Conservation (phyloP, 2,329 filamentous ascomycete genomes). For the Ceratocystis ficicola region DNA sequence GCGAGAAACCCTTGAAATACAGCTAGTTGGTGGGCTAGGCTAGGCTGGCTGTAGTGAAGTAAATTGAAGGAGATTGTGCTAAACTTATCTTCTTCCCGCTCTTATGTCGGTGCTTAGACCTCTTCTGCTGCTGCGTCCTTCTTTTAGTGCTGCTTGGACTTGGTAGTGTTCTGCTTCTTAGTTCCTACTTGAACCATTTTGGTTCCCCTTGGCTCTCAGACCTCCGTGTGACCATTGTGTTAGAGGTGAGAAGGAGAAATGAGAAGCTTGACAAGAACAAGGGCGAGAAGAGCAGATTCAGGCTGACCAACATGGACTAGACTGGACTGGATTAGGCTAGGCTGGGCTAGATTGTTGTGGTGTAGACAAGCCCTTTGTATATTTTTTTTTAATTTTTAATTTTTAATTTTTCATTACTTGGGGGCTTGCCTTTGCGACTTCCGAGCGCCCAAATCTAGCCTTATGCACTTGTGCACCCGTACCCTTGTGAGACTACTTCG, state of each 20-base stretch:
- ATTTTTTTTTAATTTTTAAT: neutral
- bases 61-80: neutral
- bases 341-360: too few relatives aligned
- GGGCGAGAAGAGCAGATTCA: too few relatives aligned
- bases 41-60: neutral
- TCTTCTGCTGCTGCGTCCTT: neutral
- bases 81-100: neutral
- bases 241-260: neutral
- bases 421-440: neutral
- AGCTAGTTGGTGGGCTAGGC: too few relatives aligned
- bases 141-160: neutral
- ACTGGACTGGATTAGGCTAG: too few relatives aligned
- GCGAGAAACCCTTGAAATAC: neutral
- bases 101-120: neutral
- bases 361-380: neutral
- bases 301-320: too few relatives aligned
- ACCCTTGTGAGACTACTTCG: too few relatives aligned
- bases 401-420: neutral
- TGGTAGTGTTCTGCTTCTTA: neutral
- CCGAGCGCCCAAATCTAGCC: neutral
- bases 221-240: neutral
- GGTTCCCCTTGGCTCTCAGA: neutral
- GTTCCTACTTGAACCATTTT: neutral
- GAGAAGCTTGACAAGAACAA: too few relatives aligned
- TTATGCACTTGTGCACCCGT: neutral